phyloP scores from a whole-genome alignment of 306 rosid genomes.

The Hylodesmum podocarpum region DNA sequence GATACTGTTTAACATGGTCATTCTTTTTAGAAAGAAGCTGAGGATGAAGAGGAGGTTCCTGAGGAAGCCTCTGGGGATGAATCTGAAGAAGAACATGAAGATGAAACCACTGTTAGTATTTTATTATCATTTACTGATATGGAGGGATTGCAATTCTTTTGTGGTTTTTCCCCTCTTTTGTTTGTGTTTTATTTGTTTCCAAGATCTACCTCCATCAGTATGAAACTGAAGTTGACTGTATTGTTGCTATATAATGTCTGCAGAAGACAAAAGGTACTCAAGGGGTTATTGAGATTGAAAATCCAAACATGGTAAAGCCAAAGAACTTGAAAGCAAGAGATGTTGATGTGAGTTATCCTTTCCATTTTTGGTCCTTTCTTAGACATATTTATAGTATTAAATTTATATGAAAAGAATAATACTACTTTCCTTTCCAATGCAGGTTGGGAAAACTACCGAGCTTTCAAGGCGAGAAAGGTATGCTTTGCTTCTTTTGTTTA shows the following conservation, averaged over 20 bases:
- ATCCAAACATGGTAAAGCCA: constrained; percentile 76
- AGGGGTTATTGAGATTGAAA: constrained; percentile 87
- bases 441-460: constrained; percentile 74
- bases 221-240: constrained; percentile 10
- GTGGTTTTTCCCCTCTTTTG: background rate
- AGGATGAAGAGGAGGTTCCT: constrained; percentile 47
- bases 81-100: constrained; percentile 62
- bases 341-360: constrained; percentile 61
- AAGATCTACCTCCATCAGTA: background rate
- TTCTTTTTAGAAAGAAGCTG: constrained; percentile 59
- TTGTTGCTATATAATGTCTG: constrained; percentile 34
- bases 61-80: constrained; percentile 47
- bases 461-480: constrained; percentile 98
- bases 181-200: background rate
- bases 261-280: constrained; percentile 83
- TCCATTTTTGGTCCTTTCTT: constrained; percentile 13
- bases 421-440: constrained; percentile 22
- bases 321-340: constrained; percentile 75
- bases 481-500: constrained; percentile 1
- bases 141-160: background rate
- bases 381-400: background rate
- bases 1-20: constrained; percentile 1
- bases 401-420: constrained; percentile 6
- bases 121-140: background rate
- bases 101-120: constrained; percentile 57